phyloP scores from a whole-genome alignment of 805 yeast species.

The Cyberlindnera mrakii region DNA sequence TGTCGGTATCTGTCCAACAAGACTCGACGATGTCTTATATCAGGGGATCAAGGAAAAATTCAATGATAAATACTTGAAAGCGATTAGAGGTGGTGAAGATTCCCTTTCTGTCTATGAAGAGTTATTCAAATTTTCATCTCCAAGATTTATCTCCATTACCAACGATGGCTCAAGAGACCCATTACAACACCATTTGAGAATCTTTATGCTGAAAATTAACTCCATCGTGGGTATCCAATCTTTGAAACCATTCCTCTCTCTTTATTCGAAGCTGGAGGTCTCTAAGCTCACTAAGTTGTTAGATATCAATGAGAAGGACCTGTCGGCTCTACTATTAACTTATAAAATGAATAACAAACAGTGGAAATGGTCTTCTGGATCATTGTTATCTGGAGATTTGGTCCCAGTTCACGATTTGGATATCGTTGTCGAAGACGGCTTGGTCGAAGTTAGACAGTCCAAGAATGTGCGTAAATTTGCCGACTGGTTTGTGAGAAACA shows the following conservation, averaged over 20 bases:
- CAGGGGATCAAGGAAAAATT: slow-evolving; percentile 40
- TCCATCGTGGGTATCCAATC: slow-evolving; percentile 33
- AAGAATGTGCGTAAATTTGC: slow-evolving; percentile 40
- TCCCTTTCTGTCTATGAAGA: slow-evolving; percentile 37
- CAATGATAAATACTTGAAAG: slow-evolving; percentile 37
- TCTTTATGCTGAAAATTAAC: slow-evolving; percentile 37
- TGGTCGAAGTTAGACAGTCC: slow-evolving; percentile 38
- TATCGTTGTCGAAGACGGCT: slow-evolving; percentile 32
- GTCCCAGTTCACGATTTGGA: slow-evolving; percentile 39
- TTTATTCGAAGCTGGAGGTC: slow-evolving; percentile 41
- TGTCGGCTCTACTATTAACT: slow-evolving; percentile 33
- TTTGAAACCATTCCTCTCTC: slow-evolving; percentile 38
- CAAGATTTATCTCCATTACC: slow-evolving; percentile 41
- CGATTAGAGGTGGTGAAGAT: slow-evolving; percentile 38
- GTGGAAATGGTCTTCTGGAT: slow-evolving; percentile 36
- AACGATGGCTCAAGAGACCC: slow-evolving; percentile 35
- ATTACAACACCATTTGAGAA: slow-evolving; percentile 34
- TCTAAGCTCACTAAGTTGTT: slow-evolving; percentile 36
- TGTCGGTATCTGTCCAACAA: slow-evolving; percentile 39
- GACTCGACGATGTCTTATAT: slow-evolving; percentile 39
- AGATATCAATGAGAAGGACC: slow-evolving; percentile 27
- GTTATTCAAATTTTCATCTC: slow-evolving; percentile 40
- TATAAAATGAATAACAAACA: slow-evolving; percentile 42
- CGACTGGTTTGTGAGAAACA: slow-evolving; percentile 46
- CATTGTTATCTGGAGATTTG: slow-evolving; percentile 34